These are phyloP conservation scores for Aethionema arabicum DNA, from an alignment of 345 rosid genomes.

Conservation along the genomic window DNA sequence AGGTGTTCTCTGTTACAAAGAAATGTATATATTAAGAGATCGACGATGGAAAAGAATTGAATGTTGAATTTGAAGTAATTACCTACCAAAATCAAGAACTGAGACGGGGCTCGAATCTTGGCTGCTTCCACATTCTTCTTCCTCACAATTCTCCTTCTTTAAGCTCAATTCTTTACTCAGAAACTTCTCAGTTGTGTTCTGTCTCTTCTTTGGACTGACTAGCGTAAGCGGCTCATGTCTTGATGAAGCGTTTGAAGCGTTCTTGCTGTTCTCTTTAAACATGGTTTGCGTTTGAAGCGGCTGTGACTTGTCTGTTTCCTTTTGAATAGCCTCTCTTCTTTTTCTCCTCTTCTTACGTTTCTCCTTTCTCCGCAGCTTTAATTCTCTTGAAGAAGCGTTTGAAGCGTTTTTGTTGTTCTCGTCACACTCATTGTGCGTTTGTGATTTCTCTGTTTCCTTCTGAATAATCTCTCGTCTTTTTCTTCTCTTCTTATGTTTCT, in stretches of 20 bases:
- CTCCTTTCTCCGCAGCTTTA: conserved; percentile 35
- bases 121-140: conserved; percentile 47
- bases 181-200: conserved; percentile 10
- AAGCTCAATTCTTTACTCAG: not conserved
- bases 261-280: too few relatives aligned
- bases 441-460: conserved; percentile 9
- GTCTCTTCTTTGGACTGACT: conserved; percentile 15
- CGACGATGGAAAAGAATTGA: not conserved
- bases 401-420: conserved; percentile 21
- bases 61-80: conserved; percentile 6
- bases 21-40: conserved; percentile 8
- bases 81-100: conserved; percentile 66
- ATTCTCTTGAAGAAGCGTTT: conserved; percentile 17
- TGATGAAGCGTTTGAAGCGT: too few relatives aligned
- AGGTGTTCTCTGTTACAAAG: conserved; percentile 21
- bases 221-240: too few relatives aligned
- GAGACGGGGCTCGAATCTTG: conserved; percentile 84
- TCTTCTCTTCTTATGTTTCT: conserved; percentile 26
- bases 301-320: too few relatives aligned
- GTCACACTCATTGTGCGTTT: not conserved
- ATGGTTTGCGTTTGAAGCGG: too few relatives aligned
- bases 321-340: conserved; percentile 12
- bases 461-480: conserved; percentile 9
- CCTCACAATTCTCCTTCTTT: conserved; percentile 9
- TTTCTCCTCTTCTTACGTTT: conserved; percentile 31